Evolutionary conservation across 768 basidiomycete genomes (phyloP), one percentile per base, ranked within the genome.

Genomic region (Amylocystis lapponica): DNA sequence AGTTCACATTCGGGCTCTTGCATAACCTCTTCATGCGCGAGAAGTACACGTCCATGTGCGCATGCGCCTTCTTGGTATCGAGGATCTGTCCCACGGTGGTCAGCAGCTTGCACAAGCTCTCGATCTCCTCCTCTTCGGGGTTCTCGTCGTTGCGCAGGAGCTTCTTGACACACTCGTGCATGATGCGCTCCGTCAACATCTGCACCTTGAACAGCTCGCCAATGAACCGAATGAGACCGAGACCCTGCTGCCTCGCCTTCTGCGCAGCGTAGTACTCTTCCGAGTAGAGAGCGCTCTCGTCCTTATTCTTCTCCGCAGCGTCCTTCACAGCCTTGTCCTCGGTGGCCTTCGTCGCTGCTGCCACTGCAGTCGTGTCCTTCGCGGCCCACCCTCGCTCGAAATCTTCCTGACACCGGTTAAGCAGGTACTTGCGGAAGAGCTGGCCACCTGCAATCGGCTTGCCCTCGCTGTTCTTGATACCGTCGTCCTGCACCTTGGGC

Each of bases 131-230:
- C 66, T 98, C 95, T 59, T 97, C 93, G 0, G 94, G 95, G 56
- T 90, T 88, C 53, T 91, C 83, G 45, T 94, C 85, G 59, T 99
- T 97, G 42, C 84, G 79, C 11, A 98, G 72, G 11, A 97, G 76
- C 68, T 94, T 93, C 78, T 92, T 90, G 61, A 97, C 83, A 72
- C 94, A 99, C 66, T 92, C 88, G 71, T 92, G 88, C 88, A 98
- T 99, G 69, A 98, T 95, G 53, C 90, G 84, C 69, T 93, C 90
- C 36, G 92, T 93, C 42, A 97, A 71, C 92, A 97, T 96, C 67
- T 89, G 87, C n/a, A 98, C 72, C 69, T 96, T 97, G 83, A 92
- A 98, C 42, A 97, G 72, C 67, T 98, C 95, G 51, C 95, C 95
- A 50, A 97, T 97, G 69, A 98, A 94, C 65, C 88, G 90, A 70